Conservation (phyloP, 2,329 filamentous ascomycete genomes). For the Apiospora koreana region DNA sequence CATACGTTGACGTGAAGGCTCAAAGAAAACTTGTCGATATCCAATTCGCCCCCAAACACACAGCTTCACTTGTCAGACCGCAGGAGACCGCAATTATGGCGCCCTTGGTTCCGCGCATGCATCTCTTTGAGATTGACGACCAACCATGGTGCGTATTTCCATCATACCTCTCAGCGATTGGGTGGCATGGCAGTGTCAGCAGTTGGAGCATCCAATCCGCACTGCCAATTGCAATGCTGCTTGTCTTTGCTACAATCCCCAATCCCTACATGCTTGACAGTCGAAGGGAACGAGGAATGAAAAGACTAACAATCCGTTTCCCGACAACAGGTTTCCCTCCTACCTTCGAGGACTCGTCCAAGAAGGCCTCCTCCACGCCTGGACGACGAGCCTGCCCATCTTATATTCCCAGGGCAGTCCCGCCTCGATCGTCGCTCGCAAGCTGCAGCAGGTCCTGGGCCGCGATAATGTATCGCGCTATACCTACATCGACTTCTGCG, state of each 20-base stretch:
- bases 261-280: no score
- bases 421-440: conserved; percentile 59
- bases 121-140: conserved; percentile 69
- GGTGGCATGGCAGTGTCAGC: background rate
- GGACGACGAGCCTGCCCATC: conserved; percentile 60
- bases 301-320: background rate
- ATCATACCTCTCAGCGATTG: background rate
- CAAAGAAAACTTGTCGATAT: background rate
- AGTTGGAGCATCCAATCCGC: background rate
- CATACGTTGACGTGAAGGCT: background rate
- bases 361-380: conserved; percentile 63
- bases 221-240: background rate
- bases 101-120: conserved; percentile 57
- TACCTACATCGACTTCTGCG: conserved; percentile 75
- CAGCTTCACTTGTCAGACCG: background rate
- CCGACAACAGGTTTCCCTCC: conserved; percentile 59
- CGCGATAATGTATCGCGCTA: conserved; percentile 47
- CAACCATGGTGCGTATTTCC: conserved; percentile 57
- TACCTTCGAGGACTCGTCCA: conserved; percentile 67
- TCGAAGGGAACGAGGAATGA: no score
- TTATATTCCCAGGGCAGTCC: conserved; percentile 56
- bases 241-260: no score
- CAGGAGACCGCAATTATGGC: conserved; percentile 24
- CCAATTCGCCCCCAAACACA: no score
- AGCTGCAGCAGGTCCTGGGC: conserved; percentile 55